Base-by-base conservation (phyloP, 2,329 filamentous ascomycete genomes). In the Alternaria triticimaculans region DNA sequence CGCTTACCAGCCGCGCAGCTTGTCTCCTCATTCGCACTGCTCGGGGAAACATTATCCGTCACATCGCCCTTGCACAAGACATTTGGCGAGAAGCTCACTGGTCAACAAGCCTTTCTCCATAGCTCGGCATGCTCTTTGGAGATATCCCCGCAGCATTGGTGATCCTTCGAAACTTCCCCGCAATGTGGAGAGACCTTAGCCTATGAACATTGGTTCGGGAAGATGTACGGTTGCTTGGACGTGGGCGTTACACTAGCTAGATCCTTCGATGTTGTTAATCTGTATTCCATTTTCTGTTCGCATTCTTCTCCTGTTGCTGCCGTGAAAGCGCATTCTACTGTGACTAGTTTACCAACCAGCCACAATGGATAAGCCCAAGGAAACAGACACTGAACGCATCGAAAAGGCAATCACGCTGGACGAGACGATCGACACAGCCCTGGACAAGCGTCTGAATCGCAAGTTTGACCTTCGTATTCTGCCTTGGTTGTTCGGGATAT, bases 401-500 rank as follows among this genome's bases (percentile, higher is more conserved):
- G 64, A 66, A 41, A 61, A 61, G 12, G 49, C 55, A 9, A 55
- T 41, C 14, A 10, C 23, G 3, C 41, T 43, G 2, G n/a, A 55
- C 0, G 14, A 44, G 18, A 20, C 45, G 4, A 25, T 48, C 14
- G 30, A 69, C 8, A n/a, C 44, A 7, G 67, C 67, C 9, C 68
- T 78, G 1, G 74, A 79, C n/a, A 73, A 69, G 50, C 66, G 75
- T 30, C 74, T 84, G 33, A 83, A 78, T 12, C 72, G 78, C 21
- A 82, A 81, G 51, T 79, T 84, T 55, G 82, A 84, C 68, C 58
- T 69, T 1, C 82, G 81, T 50, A 78, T 84, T 28, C 68, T 84
- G 11, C 82, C 82, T 5, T 83, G 81, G 81, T 75, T 84, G 6
- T 84, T 84, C 50, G 73, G 76, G 10, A 75, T 84, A 14, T 84